Evolutionary conservation across 176 grass and related monocot species (phyloP), one percentile per base, ranked within the genome.

Genomic region (Phyllostachys edulis): DNA sequence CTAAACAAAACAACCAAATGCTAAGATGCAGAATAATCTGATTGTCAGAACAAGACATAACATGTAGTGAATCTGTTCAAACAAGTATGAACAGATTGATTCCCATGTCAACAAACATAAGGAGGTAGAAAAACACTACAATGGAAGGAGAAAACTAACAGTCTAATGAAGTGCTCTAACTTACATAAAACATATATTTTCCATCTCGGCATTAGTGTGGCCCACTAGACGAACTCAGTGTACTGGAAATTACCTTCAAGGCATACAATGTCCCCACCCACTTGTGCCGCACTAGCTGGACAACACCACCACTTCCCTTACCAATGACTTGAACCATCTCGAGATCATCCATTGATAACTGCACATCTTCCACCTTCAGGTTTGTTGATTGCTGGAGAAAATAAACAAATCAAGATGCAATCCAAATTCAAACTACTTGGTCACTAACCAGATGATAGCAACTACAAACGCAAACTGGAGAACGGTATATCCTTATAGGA

Each of bases 311-410:
- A 62, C 96, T 98, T 77, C 96, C 96, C 90, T 93, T 98, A 45
- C 96, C 96, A 50, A 95, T 98, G 69, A 98, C 89, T 91, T 98
- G 94, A 73, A 98, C 92, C 69, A 92, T 83, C 77, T 98, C 93
- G 38, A 98, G 87, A 79, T 98, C 93, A 89, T 95, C 96, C 85
- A 90, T 82, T 60, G 87, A 88, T 63, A 94, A 87, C 82, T 93
- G 90, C 64, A 93, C 50, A 84, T 95, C 96, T 82, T 93, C 89
- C 56, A 90, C 89, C 71, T 91, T 93, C 52, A 89, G 49, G 47
- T 95, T 80, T 81, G 87, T 86, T 40, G 87, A 80, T 73, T 95
- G 82, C 77, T 69, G 63, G 26, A 27, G 23, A 34, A 71, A 64
- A 73, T 9, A 71, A 59, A 75, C 27, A 82, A 67, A 76, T 60